Evolutionary conservation across 345 rosid species (phyloP).

Genomic region (Eucalyptus cloeziana): DNA sequence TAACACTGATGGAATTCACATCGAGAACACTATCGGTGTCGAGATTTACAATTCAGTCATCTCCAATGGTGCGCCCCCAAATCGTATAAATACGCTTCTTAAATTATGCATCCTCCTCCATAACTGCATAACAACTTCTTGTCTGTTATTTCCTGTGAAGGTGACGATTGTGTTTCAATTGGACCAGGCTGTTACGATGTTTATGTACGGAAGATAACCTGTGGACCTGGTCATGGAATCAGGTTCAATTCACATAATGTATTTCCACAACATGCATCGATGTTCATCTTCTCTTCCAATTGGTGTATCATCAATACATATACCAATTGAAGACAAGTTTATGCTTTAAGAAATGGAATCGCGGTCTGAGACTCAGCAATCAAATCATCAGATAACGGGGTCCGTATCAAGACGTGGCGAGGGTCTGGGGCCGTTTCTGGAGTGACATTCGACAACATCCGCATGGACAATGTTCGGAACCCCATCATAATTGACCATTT

Average conservation of each 20-base stretch:
- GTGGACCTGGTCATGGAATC: slow-evolving; percentile 94
- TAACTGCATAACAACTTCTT: background rate
- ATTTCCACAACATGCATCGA: background rate
- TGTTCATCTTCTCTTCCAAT: background rate
- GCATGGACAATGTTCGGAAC: slow-evolving; percentile 66
- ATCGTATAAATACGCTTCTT: background rate
- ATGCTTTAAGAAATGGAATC: background rate
- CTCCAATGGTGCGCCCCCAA: slow-evolving; percentile 42
- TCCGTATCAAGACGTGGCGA: slow-evolving; percentile 94
- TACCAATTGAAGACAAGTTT: too few relatives aligned
- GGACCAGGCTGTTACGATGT: slow-evolving; percentile 76
- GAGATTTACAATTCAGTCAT: slow-evolving; percentile 59
- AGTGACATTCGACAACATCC: slow-evolving; percentile 64
- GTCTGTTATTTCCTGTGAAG: slow-evolving; percentile 12
- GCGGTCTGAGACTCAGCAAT: slow-evolving; percentile 69
- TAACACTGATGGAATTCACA: slow-evolving; percentile 86
- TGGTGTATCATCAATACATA: background rate
- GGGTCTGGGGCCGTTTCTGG: slow-evolving; percentile 73
- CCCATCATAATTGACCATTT: slow-evolving; percentile 84
- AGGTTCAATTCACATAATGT: slow-evolving; percentile 21
- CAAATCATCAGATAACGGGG: slow-evolving; percentile 56
- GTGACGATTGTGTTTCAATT: slow-evolving; percentile 86
- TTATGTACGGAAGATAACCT: slow-evolving; percentile 69
- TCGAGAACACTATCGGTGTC: slow-evolving; percentile 43
- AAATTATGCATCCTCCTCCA: background rate